These are phyloP conservation scores for Galerina sulciceps DNA, from an alignment of 768 basidiomycete genomes.

Conservation along the genomic window DNA sequence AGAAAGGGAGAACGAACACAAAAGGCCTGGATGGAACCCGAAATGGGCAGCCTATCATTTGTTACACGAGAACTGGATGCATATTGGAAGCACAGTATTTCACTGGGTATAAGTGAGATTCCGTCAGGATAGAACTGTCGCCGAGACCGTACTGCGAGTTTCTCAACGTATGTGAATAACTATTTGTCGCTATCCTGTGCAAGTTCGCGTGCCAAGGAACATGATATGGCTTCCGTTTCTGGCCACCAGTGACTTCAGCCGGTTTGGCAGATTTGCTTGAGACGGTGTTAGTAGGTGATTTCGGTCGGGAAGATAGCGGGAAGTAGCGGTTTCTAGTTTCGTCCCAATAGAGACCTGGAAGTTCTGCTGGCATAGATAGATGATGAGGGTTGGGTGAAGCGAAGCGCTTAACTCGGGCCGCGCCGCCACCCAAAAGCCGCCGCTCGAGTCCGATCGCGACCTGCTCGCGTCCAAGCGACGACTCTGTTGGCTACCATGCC, in stretches of 20 bases:
- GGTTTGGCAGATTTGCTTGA: neutral
- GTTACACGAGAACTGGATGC: conserved; percentile 37
- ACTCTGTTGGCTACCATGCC: conserved; percentile 12
- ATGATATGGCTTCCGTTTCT: conserved; percentile 4
- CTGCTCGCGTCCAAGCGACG: conserved; percentile 2
- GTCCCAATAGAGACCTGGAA: conserved; percentile 66
- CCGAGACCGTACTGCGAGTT: conserved; percentile 20
- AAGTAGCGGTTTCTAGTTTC: conserved; percentile 57
- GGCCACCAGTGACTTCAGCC: neutral
- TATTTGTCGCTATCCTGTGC: conserved; percentile 8
- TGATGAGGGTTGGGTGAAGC: neutral
- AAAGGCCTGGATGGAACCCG: conserved; percentile 49
- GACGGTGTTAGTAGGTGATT: conserved; percentile 14
- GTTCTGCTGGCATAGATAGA: conserved; percentile 45
- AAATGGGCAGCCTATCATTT: conserved; percentile 32
- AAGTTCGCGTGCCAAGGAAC: conserved; percentile 18
- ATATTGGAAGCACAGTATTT: conserved; percentile 42
- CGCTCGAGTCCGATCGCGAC: neutral
- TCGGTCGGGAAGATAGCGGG: conserved; percentile 47
- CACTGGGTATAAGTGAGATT: conserved; percentile 30
- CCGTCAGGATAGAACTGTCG: neutral
- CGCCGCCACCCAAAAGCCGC: neutral
- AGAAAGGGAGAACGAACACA: conserved; percentile 36
- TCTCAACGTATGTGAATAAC: conserved; percentile 7
- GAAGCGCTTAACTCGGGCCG: no score